A percentile compares a stretch with the other conserved stretches of the same genome.
These are phyloP conservation scores for Zopfia rhizophila DNA, from an alignment of 2,329 filamentous ascomycete species.

Conservation along the genomic window DNA sequence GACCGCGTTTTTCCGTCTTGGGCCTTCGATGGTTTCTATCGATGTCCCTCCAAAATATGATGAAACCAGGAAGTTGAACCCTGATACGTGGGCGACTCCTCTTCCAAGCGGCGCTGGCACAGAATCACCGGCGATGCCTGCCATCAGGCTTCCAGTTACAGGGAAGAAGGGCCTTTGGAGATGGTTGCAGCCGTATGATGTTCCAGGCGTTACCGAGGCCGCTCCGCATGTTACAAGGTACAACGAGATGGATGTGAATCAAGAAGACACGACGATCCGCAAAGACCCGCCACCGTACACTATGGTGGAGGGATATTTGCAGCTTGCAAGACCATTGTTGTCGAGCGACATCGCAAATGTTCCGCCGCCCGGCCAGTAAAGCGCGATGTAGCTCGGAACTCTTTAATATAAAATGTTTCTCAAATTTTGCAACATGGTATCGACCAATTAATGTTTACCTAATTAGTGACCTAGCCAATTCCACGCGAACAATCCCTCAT, in stretches of 20 bases:
- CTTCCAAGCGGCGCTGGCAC: too few relatives aligned
- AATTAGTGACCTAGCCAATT: too few relatives aligned
- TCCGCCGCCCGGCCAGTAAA: too few relatives aligned
- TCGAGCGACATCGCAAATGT: not conserved
- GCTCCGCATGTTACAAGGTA: not conserved
- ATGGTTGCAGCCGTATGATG: constrained; percentile 13
- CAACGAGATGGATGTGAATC: not conserved
- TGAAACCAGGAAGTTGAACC: too few relatives aligned
- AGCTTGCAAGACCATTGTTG: constrained; percentile 5
- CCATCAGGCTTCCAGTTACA: constrained; percentile 4
- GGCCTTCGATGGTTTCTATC: constrained; percentile 44
- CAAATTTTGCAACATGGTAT: too few relatives aligned
- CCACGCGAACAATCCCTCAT: too few relatives aligned
- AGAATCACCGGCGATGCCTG: constrained; percentile 1
- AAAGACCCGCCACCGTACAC: constrained; percentile 13
- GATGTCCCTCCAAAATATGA: too few relatives aligned
- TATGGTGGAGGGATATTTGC: constrained; percentile 12
- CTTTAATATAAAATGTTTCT: too few relatives aligned
- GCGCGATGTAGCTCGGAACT: too few relatives aligned
- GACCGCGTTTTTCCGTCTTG: constrained; percentile 55
- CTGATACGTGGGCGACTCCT: too few relatives aligned
- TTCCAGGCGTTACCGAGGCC: not conserved
- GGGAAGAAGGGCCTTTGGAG: constrained; percentile 9
- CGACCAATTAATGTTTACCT: too few relatives aligned
- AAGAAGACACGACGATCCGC: not conserved